These are phyloP conservation scores for Paspalum notatum DNA, from an alignment of 176 grass and related monocot genomes.

Conservation along the genomic window DNA sequence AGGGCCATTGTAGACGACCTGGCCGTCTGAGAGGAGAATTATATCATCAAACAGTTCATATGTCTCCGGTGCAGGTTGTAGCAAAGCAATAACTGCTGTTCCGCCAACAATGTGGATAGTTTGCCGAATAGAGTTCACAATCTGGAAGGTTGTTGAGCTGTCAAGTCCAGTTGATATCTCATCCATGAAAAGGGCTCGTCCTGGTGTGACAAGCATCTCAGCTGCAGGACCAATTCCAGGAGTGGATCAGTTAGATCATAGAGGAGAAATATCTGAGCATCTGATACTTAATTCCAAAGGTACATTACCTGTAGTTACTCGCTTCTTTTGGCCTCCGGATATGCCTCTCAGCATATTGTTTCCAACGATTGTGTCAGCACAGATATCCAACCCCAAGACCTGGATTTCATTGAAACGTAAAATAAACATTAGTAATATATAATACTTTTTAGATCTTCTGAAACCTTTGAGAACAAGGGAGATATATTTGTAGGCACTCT, in stretches of 20 bases:
- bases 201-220: constrained; percentile 88
- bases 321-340: constrained; percentile 86
- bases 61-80: constrained; percentile 88
- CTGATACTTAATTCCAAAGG: background rate
- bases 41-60: constrained; percentile 87
- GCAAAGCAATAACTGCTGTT: constrained; percentile 71
- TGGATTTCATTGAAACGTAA: constrained; percentile 32
- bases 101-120: constrained; percentile 63
- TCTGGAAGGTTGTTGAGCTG: constrained; percentile 86
- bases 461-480: background rate
- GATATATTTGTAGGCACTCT: background rate
- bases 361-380: constrained; percentile 81
- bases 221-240: constrained; percentile 44
- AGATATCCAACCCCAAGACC: constrained; percentile 79
- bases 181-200: constrained; percentile 82
- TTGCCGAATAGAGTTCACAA: constrained; percentile 72
- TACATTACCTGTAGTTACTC: constrained; percentile 85
- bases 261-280: background rate
- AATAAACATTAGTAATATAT: constrained; percentile 10
- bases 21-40: constrained; percentile 81
- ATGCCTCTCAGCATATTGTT: constrained; percentile 83
- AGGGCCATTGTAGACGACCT: constrained; percentile 77
- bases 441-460: background rate
- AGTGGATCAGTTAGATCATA: background rate
- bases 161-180: constrained; percentile 94